Base-by-base conservation (phyloP, 495 filamentous ascomycete genomes). In the Xylaria scruposa region DNA sequence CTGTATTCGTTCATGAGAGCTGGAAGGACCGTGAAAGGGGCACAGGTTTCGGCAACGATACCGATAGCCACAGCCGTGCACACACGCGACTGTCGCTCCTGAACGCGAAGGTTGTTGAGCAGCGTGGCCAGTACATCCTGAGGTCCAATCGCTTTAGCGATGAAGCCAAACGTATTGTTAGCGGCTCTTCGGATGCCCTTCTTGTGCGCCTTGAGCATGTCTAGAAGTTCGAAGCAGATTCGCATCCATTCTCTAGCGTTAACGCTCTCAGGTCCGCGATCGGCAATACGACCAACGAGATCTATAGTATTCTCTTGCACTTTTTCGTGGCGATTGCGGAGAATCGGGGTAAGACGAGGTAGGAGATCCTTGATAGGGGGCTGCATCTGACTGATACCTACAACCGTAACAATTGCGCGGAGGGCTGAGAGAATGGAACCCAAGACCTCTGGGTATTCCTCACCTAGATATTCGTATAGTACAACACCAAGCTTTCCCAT, bases 291-390 rank as follows among this genome's bases (percentile, higher is more conserved):
- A 73, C 97, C 97, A 56, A 99, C 96, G 5, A 99, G 87, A 79
- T 99, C 97, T 76, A 99, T 98, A n/a, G 96, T 97, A 82, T 99
- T 99, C 75, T 99, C 97, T 80, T 99, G 97, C 51, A 99, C 97
- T 82, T 99, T 99, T 80, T 99, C 97, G 85, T 99, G 97, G 60
- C 97, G 93, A 83, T 99, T 99, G 67, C 97, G 93, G 59, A 99
- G 86, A 77, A 99, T 99, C 19, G 96, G 96, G 1, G 96, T 98
- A 29, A 99, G 90, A 36, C 97, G 93, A 12, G 97, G 97, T 4
- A 99, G 90, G 9, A 99, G 89, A 77, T 99, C 97, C 73, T 94
- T 93, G 80, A 99, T 98, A n/a, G 97, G 95, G 13, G 97, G 97
- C 71, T 98, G 94, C 97, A 99, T 98, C 81, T 94, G 93, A 80